These are phyloP conservation scores for Pestalotiopsis sp. DNA, from an alignment of 2,329 filamentous ascomycete genomes.

Conservation along the genomic window DNA sequence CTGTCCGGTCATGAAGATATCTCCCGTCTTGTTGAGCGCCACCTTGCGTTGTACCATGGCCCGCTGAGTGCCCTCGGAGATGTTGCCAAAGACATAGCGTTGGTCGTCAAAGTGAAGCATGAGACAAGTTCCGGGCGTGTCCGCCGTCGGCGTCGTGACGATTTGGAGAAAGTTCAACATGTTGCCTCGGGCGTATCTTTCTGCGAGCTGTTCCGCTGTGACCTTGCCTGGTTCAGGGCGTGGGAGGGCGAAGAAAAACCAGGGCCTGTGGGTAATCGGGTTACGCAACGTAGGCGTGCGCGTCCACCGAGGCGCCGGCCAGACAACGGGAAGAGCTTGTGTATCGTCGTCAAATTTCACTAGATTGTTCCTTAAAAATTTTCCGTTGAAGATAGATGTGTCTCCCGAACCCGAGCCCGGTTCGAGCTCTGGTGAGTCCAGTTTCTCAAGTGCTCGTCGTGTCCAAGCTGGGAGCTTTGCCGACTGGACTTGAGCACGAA, in stretches of 20 bases:
- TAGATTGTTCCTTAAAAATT: background rate
- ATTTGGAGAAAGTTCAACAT: slow-evolving; percentile 81
- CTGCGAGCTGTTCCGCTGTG: background rate
- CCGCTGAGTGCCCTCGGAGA: slow-evolving; percentile 84
- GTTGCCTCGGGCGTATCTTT: slow-evolving; percentile 17
- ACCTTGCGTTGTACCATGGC: slow-evolving; percentile 70
- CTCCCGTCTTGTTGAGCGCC: slow-evolving; percentile 65
- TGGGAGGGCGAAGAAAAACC: background rate
- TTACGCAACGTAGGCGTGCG: background rate
- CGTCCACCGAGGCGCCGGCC: background rate
- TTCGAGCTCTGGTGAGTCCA: too few relatives aligned
- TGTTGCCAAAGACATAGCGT: slow-evolving; percentile 82
- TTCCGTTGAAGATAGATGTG: background rate
- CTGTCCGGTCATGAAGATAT: slow-evolving; percentile 82
- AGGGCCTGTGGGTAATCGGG: background rate
- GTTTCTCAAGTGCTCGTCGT: background rate
- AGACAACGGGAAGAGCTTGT: background rate
- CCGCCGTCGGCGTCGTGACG: slow-evolving; percentile 80
- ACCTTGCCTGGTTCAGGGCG: background rate
- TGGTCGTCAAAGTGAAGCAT: slow-evolving; percentile 79
- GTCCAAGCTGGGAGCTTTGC: background rate
- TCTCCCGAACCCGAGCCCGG: background rate
- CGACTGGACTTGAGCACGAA: background rate
- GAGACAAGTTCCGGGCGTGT: slow-evolving; percentile 80
- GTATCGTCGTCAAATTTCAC: background rate